Evolutionary conservation across 1,139 yeast species (phyloP).

Genomic region (Kurtzmaniella quercitrusa): DNA sequence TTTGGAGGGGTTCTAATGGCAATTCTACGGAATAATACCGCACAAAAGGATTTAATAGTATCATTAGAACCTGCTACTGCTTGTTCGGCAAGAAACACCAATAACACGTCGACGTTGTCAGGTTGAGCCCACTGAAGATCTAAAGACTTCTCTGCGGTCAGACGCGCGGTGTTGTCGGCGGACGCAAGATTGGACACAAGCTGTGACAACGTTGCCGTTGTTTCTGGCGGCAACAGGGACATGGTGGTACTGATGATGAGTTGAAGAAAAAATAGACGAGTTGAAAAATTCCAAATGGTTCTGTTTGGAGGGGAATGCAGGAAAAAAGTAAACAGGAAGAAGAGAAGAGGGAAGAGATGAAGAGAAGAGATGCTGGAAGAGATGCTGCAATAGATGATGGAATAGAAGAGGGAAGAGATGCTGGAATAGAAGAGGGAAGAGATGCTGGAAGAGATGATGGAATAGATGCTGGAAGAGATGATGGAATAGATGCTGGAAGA

Average conservation of each 20-base stretch:
- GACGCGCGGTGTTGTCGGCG: slow-evolving; percentile 67
- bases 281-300: not conserved
- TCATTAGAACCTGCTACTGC: slow-evolving; percentile 59
- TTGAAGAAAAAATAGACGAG: slow-evolving; percentile 5
- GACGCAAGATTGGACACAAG: slow-evolving; percentile 71
- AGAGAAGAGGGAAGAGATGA: too few species aligned
- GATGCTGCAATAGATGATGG: too few species aligned
- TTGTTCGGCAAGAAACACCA: slow-evolving; percentile 80
- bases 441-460: too few species aligned
- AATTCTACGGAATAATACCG: slow-evolving; percentile 84
- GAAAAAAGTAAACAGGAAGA: not conserved
- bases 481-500: too few species aligned
- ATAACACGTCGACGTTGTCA: slow-evolving; percentile 61
- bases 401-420: too few species aligned
- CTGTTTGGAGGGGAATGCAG: not conserved
- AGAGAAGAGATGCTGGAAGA: too few species aligned
- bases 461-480: too few species aligned
- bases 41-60: slow-evolving; percentile 60
- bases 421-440: too few species aligned
- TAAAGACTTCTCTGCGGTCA: slow-evolving; percentile 72
- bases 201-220: slow-evolving; percentile 50
- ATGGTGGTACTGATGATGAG: slow-evolving; percentile 17
- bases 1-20: slow-evolving; percentile 74
- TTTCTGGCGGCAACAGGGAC: slow-evolving; percentile 63
- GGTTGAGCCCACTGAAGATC: slow-evolving; percentile 71